These are phyloP conservation scores for Lactarius quietus DNA, from an alignment of 768 basidiomycete genomes.

Conservation along the genomic window DNA sequence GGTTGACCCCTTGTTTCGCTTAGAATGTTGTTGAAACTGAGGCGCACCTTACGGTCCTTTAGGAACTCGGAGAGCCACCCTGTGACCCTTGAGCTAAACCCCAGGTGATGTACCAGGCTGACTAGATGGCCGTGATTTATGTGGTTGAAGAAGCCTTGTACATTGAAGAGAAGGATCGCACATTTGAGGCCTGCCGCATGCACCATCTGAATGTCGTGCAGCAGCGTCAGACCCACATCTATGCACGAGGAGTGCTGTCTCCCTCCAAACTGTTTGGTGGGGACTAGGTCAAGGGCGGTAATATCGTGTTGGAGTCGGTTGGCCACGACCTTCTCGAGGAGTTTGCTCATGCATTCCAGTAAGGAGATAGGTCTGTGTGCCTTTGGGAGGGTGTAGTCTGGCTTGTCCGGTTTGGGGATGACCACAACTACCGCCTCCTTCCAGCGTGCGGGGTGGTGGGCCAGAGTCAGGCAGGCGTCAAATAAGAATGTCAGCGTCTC, in stretches of 20 bases:
- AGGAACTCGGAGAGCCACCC: neutral
- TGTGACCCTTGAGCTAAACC: too few relatives aligned
- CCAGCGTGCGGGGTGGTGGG: constrained; percentile 23
- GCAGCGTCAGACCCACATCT: constrained; percentile 34
- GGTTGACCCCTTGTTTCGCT: neutral
- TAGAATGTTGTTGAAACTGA: neutral
- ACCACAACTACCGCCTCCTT: constrained; percentile 32
- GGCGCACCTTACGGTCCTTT: neutral
- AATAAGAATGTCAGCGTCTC: too few relatives aligned
- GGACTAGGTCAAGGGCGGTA: neutral
- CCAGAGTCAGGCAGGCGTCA: neutral
- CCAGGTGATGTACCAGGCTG: too few relatives aligned
- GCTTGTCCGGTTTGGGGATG: constrained; percentile 36
- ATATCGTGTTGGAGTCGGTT: constrained; percentile 38
- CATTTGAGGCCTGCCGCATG: constrained; percentile 29
- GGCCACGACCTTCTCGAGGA: constrained; percentile 22
- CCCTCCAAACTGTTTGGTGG: too few relatives aligned
- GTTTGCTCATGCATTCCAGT: constrained; percentile 33
- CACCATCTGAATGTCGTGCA: constrained; percentile 5
- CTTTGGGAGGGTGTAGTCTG: constrained; percentile 34
- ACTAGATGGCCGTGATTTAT: neutral
- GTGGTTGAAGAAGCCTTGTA: constrained; percentile 36
- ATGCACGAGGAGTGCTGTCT: constrained; percentile 34
- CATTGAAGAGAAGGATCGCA: constrained; percentile 32
- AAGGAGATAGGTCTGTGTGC: constrained; percentile 37